A percentile compares a stretch with the other conserved stretches of the same genome.
Conservation (phyloP, 768 basidiomycete genomes). For the Podaxis pistillaris region DNA sequence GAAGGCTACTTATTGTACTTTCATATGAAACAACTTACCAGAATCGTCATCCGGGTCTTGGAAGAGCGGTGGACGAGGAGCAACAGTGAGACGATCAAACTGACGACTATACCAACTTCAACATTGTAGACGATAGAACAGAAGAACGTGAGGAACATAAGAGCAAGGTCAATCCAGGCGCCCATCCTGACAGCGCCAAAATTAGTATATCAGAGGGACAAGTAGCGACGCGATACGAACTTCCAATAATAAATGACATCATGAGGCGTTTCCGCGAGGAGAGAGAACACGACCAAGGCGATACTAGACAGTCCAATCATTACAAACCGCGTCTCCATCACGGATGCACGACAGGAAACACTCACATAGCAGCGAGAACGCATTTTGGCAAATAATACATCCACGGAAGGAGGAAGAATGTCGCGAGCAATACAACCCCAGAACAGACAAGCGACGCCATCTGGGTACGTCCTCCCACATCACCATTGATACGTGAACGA, state of each 20-base stretch:
- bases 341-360: constrained; percentile 16
- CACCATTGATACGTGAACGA: constrained; percentile 85
- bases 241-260: constrained; percentile 84
- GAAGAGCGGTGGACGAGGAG: constrained; percentile 91
- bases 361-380: constrained; percentile 85
- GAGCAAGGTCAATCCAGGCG: constrained; percentile 88
- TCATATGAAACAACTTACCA: constrained; percentile 46
- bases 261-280: constrained; percentile 84
- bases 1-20: neutral
- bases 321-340: neutral
- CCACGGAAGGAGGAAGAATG: constrained; percentile 86
- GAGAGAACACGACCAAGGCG: constrained; percentile 78
- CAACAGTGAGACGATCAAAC: constrained; percentile 82
- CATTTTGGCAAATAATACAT: constrained; percentile 88
- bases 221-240: constrained; percentile 36
- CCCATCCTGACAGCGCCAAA: constrained; percentile 52
- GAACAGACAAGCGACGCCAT: constrained; percentile 84
- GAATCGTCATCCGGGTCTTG: constrained; percentile 84
- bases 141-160: constrained; percentile 87
- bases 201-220: neutral
- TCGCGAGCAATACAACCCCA: constrained; percentile 71
- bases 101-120: constrained; percentile 90
- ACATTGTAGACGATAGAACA: constrained; percentile 88
- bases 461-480: constrained; percentile 86
- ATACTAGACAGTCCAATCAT: constrained; percentile 53